Conservation (phyloP, 2,329 filamentous ascomycete genomes). For the Acrodontium crateriforme region DNA sequence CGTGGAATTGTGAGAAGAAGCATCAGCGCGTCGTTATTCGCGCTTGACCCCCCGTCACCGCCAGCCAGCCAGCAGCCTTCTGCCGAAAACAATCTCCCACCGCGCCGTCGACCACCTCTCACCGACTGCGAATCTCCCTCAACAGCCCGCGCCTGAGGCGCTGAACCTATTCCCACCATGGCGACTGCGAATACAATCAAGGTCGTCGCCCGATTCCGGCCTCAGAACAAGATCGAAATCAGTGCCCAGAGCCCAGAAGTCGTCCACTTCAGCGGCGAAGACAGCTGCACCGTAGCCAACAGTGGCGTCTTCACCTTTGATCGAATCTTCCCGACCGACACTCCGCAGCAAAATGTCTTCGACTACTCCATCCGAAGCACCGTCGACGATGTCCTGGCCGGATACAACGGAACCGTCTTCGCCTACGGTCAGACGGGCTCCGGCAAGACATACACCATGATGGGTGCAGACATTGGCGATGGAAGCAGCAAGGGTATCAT, state of each 20-base stretch:
- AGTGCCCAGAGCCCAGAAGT: conserved; percentile 83
- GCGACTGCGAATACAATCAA: conserved; percentile 22
- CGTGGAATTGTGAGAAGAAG: no score
- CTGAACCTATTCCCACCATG: conserved; percentile 10
- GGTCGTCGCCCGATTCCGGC: conserved; percentile 96
- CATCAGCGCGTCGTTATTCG: no score
- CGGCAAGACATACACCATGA: conserved; percentile 99
- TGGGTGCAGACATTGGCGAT: conserved; percentile 89
- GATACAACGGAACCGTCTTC: conserved; percentile 98
- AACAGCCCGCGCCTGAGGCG: conserved; percentile 7
- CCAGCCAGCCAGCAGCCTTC: no score
- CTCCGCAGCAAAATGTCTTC: conserved; percentile 85
- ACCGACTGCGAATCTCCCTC: conserved; percentile 6
- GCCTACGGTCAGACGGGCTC: conserved; percentile 97
- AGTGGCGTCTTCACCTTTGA: conserved; percentile 84
- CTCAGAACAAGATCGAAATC: conserved; percentile 90
- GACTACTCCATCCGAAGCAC: conserved; percentile 94
- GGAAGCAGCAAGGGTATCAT: conserved; percentile 82
- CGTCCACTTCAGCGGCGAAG: conserved; percentile 73
- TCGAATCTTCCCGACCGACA: conserved; percentile 89
- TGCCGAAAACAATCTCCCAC: no score
- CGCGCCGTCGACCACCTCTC: no score
- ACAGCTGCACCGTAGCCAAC: conserved; percentile 82
- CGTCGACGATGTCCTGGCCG: conserved; percentile 95
- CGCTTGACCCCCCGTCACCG: no score